These are phyloP conservation scores for Talaromyces funiculosus DNA, from an alignment of 2,329 filamentous ascomycete species.

Conservation along the genomic window DNA sequence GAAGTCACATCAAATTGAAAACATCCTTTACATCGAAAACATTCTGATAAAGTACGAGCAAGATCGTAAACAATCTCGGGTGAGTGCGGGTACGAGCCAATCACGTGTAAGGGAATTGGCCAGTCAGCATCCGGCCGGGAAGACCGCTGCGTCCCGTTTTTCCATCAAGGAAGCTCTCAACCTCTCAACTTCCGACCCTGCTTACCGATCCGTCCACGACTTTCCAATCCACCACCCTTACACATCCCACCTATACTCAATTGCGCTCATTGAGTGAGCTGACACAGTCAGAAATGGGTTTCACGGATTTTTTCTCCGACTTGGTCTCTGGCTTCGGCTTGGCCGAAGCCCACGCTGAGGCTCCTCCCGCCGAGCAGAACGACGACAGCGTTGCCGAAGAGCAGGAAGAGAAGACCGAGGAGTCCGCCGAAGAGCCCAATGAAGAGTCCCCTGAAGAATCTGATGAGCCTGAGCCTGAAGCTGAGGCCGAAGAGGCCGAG, in stretches of 20 bases:
- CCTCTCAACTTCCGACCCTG: constrained; percentile 28
- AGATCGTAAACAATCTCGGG: constrained; percentile 11
- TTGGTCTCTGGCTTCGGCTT: constrained; percentile 61
- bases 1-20: not conserved
- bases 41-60: not conserved
- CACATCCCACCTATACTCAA: constrained; percentile 19
- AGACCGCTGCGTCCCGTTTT: constrained; percentile 34
- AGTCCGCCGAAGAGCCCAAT: constrained; percentile 20
- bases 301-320: constrained; percentile 60
- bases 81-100: constrained; percentile 25
- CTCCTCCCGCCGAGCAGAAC: constrained; percentile 47
- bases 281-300: constrained; percentile 49
- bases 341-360: constrained; percentile 56
- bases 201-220: constrained; percentile 15
- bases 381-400: constrained; percentile 43
- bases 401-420: constrained; percentile 30
- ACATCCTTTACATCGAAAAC: not conserved
- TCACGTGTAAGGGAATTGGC: constrained; percentile 37
- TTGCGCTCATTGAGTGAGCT: constrained; percentile 28
- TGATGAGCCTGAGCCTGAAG: constrained; percentile 34
- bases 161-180: constrained; percentile 28
- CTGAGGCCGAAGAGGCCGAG: constrained; percentile 45
- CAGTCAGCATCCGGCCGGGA: constrained; percentile 32
- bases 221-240: not conserved
- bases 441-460: constrained; percentile 24